Evolutionary conservation across 768 basidiomycete species (phyloP), one percentile per base, ranked within the genome.

Genomic region (Pholiota molesta): DNA sequence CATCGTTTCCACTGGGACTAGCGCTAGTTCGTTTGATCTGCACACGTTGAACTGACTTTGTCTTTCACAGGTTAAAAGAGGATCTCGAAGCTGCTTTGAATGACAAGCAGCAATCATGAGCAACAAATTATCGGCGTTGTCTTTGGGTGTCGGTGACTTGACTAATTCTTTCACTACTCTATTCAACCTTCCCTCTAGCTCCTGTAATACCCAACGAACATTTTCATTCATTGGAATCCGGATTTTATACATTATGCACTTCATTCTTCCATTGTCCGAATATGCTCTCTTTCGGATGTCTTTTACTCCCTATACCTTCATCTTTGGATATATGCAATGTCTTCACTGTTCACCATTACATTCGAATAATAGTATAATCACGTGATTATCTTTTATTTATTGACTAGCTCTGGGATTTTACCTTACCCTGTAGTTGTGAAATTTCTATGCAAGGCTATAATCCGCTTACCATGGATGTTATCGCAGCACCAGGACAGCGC

Each of bases 21-120:
- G 35, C 11, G 35, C 2, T 37, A 13, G 35, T 37, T 11, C 11
- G 14, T 13, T 37, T 37, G 13, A 37, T 13, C 14, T 37, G 3
- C 3, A 37, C 11, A 9, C 35, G 2, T 49, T 3, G 29, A 35
- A 29, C 28, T 52, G 21, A 62, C 62, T 60, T 9, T 60, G 70
- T 66, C 60, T 70, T 64, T 65, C 64, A 73, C 77, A 92, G 90
- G 79, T 78, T 91, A 73, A 86, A 87, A 65, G 88, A 85, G 73
- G 90, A 92, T 65, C 65, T 90, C 63, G 86, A 83, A 54, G 69
- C 72, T 45, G 75, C 35, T 37, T 37, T 84, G 54, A 77, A 65
- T 31, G 78, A 83, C 54, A 78, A 81, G 69, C 65, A 80, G 14
- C 57, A 55, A 28, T 54, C 52, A 31, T 54, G 52, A 54, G 28